phyloP scores from a whole-genome alignment of 179 eudicot species.

The Corrigiola litoralis region DNA sequence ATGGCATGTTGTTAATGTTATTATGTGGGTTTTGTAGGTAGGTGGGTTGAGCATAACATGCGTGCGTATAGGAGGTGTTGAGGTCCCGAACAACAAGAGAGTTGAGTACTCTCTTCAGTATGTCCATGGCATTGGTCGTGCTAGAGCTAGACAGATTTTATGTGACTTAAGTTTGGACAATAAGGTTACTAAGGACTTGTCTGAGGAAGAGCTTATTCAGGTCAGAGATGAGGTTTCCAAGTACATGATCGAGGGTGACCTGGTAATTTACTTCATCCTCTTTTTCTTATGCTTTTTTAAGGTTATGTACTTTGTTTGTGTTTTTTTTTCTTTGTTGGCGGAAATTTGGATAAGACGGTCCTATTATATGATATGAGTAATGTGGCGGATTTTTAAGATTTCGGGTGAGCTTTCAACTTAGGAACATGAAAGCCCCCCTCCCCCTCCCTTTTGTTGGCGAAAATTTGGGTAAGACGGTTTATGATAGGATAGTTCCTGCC shows the following conservation, averaged over 20 bases:
- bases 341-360: not conserved
- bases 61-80: conserved; percentile 94
- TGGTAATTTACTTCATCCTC: conserved; percentile 32
- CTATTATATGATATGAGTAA: no score
- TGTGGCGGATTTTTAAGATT: no score
- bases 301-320: not conserved
- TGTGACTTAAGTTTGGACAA: conserved; percentile 66
- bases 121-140: conserved; percentile 86
- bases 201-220: conserved; percentile 74
- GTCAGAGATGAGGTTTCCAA: conserved; percentile 73
- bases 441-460: no score
- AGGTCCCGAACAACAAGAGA: conserved; percentile 90
- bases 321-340: not conserved
- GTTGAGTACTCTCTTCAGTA: conserved; percentile 80
- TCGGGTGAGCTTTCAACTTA: no score
- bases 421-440: no score
- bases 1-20: no score
- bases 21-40: conserved; percentile 18
- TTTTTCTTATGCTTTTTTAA: not conserved
- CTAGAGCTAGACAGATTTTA: conserved; percentile 58
- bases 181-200: conserved; percentile 70
- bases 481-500: no score
- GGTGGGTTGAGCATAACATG: conserved; percentile 63
- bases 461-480: no score
- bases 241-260: conserved; percentile 98